These are phyloP conservation scores for Samsoniella hepiali DNA, from an alignment of 2,329 filamentous ascomycete genomes.

Conservation along the genomic window DNA sequence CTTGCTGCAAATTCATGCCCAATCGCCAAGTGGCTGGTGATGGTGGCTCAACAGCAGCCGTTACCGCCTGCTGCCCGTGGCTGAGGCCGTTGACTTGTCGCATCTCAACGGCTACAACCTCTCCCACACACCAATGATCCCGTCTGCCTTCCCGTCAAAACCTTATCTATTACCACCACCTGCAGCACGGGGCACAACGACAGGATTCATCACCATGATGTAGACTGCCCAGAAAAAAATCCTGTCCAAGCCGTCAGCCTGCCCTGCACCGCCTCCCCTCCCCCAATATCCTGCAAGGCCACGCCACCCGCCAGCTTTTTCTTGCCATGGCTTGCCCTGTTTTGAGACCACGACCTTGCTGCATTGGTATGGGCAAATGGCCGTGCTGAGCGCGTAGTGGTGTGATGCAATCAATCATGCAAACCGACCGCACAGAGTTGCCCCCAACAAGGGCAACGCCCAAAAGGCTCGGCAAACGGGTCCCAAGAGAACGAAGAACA, in stretches of 20 bases:
- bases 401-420: not conserved
- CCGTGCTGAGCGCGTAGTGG: not conserved
- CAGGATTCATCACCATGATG: not conserved
- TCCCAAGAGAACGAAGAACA: not conserved
- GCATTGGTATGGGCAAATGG: not conserved
- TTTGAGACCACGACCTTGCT: not conserved
- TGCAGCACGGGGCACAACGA: not conserved
- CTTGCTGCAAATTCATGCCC: not conserved
- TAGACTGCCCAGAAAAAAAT: not conserved
- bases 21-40: constrained; percentile 1
- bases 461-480: not conserved
- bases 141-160: not conserved
- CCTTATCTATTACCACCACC: not conserved
- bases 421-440: not conserved
- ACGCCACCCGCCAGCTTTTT: not conserved
- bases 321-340: not conserved
- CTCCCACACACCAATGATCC: not conserved
- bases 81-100: not conserved
- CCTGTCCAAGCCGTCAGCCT: not conserved
- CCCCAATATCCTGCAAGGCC: not conserved
- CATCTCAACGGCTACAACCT: not conserved
- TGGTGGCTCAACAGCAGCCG: not conserved
- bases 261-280: not conserved
- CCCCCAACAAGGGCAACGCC: not conserved
- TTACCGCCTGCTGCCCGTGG: not conserved